Conservation (phyloP, 2,329 filamentous ascomycete genomes). For the Dactylella cylindrospora region DNA sequence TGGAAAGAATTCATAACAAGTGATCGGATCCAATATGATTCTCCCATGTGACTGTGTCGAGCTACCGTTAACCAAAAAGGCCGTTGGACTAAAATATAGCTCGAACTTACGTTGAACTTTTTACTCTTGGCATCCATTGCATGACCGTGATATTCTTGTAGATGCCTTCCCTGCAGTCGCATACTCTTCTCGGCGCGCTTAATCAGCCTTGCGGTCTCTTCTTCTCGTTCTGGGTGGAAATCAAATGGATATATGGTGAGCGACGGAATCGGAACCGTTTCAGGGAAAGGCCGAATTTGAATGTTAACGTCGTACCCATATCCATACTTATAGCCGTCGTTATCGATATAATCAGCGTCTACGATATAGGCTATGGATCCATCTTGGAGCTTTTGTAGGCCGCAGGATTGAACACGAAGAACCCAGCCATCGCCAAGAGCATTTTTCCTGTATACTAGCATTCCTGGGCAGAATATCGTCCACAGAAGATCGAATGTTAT, state of each 20-base stretch:
- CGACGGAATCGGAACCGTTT: not conserved
- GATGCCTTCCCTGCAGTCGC: not conserved
- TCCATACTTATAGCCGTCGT: not conserved
- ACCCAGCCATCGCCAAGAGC: not conserved
- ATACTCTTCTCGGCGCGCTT: not conserved
- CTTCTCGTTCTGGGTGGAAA: not conserved
- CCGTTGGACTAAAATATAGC: not conserved
- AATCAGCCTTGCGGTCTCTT: not conserved
- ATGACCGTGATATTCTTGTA: not conserved
- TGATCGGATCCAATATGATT: not conserved
- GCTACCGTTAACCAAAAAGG: not conserved
- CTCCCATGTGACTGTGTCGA: not conserved
- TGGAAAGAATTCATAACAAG: not conserved
- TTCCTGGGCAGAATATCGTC: not conserved
- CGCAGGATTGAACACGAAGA: not conserved
- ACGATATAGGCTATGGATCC: not conserved
- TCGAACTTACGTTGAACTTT: slow-evolving; percentile 2
- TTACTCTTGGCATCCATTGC: not conserved
- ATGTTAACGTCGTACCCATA: not conserved
- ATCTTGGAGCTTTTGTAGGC: not conserved
- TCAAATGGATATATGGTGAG: not conserved
- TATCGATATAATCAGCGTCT: not conserved
- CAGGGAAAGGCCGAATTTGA: not conserved
- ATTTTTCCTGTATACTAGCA: not conserved
- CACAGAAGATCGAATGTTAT: not conserved